A percentile compares a stretch with the other conserved stretches of the same genome.
Conservation (phyloP, 2,329 filamentous ascomycete species). For the Aspergillus ochraceus region DNA sequence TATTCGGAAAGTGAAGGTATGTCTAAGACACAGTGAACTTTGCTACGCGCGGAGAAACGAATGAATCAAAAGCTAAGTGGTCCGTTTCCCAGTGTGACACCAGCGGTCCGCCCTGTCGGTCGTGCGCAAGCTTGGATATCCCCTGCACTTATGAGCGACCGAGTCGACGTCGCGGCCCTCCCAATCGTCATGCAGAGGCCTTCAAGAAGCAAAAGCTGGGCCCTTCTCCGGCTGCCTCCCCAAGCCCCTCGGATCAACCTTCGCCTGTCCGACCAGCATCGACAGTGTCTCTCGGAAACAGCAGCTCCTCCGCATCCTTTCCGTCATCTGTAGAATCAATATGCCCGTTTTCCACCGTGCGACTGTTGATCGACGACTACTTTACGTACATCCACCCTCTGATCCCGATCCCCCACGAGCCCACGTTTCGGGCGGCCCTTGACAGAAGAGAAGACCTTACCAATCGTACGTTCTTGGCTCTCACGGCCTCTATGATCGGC, state of each 20-base stretch:
- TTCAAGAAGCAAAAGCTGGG: constrained; percentile 62
- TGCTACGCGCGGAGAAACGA: background rate
- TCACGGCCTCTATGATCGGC: constrained; percentile 49
- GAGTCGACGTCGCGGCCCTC: constrained; percentile 63
- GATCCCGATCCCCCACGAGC: constrained; percentile 48
- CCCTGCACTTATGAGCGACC: constrained; percentile 67
- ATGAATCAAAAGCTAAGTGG: constrained; percentile 7
- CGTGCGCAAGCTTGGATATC: constrained; percentile 64
- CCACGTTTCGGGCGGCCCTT: constrained; percentile 46
- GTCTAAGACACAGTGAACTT: constrained; percentile 2
- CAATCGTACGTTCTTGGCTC: constrained; percentile 44
- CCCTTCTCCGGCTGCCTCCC: constrained; percentile 32
- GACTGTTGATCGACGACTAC: constrained; percentile 47
- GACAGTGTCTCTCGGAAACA: constrained; percentile 5
- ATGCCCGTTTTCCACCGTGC: constrained; percentile 42
- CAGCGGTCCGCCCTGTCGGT: constrained; percentile 64
- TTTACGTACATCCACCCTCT: constrained; percentile 51
- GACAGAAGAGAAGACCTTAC: constrained; percentile 43
- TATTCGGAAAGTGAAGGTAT: constrained; percentile 55
- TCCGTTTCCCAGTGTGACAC: constrained; percentile 58
- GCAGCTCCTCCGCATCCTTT: constrained; percentile 37
- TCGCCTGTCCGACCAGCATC: constrained; percentile 37
- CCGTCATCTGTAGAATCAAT: constrained; percentile 52
- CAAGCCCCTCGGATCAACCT: constrained; percentile 43
- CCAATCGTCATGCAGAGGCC: constrained; percentile 66